These are phyloP conservation scores for Nigrospora osmanthi DNA, from an alignment of 2,329 filamentous ascomycete genomes.

Conservation along the genomic window DNA sequence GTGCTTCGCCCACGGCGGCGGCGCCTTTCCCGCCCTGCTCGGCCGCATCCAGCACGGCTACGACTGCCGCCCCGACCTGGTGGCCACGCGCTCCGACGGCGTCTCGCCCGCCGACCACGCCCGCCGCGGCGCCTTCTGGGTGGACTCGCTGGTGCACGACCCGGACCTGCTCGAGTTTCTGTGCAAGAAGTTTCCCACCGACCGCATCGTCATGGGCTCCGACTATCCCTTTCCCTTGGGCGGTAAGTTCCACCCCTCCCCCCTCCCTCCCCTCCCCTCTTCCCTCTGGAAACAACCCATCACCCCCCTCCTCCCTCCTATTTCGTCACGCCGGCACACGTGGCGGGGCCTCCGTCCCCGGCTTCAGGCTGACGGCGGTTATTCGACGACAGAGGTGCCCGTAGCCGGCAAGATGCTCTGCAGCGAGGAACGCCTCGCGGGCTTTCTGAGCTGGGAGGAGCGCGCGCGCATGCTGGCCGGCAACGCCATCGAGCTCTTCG, in stretches of 20 bases:
- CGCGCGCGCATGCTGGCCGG: slow-evolving; percentile 20
- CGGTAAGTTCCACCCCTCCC: slow-evolving; percentile 4
- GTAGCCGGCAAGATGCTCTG: slow-evolving; percentile 23
- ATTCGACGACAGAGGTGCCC: slow-evolving; percentile 16
- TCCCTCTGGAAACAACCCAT: too few species aligned
- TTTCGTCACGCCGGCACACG: too few species aligned
- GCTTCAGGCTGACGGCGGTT: neutral
- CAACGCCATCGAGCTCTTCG: slow-evolving; percentile 23
- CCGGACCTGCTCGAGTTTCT: slow-evolving; percentile 24
- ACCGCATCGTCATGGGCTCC: slow-evolving; percentile 23
- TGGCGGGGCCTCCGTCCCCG: too few species aligned
- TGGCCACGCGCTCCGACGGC: slow-evolving; percentile 19
- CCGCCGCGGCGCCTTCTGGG: slow-evolving; percentile 18
- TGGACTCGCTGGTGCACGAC: slow-evolving; percentile 25
- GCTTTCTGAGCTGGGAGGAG: slow-evolving; percentile 21
- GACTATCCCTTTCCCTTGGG: slow-evolving; percentile 27
- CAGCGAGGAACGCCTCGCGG: slow-evolving; percentile 14
- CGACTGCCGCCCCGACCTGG: slow-evolving; percentile 24
- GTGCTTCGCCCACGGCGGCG: slow-evolving; percentile 26
- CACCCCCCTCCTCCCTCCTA: too few species aligned
- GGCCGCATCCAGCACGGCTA: slow-evolving; percentile 26
- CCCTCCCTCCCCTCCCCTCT: neutral
- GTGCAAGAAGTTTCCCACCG: slow-evolving; percentile 21
- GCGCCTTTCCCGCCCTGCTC: slow-evolving; percentile 25
- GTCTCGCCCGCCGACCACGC: slow-evolving; percentile 21